phyloP scores from a whole-genome alignment of 345 rosid genomes.

The Populus alba region DNA sequence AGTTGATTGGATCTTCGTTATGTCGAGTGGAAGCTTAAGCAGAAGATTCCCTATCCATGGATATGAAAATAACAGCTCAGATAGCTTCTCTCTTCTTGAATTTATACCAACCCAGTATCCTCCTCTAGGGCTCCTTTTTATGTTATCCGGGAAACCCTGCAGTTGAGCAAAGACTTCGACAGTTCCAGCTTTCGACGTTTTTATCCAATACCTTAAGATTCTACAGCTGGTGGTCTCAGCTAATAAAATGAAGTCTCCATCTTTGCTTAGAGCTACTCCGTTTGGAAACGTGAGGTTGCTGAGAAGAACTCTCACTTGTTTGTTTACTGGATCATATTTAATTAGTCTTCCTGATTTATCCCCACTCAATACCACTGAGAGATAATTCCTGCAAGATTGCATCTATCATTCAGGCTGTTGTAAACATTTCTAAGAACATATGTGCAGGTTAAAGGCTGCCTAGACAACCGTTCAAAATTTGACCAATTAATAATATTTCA shows the following conservation, averaged over 20 bases:
- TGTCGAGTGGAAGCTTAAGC: conserved; percentile 39
- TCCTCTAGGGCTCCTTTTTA: conserved; percentile 23
- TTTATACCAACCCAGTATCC: conserved; percentile 39
- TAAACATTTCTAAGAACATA: not conserved
- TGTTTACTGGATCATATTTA: conserved; percentile 8
- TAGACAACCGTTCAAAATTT: too few species aligned
- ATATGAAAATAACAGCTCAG: conserved; percentile 31
- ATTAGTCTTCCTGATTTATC: conserved; percentile 25
- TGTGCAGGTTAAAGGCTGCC: not conserved
- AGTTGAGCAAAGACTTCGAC: conserved; percentile 20
- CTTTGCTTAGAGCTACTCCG: conserved; percentile 21
- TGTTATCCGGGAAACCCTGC: conserved; percentile 29
- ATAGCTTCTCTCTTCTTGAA: conserved; percentile 40
- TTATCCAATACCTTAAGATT: conserved; percentile 13
- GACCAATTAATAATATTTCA: too few species aligned
- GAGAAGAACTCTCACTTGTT: not conserved
- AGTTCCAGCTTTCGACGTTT: conserved; percentile 7
- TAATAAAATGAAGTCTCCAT: conserved; percentile 13
- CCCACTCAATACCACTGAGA: conserved; percentile 14
- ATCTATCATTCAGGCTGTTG: not conserved
- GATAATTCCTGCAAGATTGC: conserved; percentile 1
- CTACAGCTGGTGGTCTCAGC: conserved; percentile 17
- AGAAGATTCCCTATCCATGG: conserved; percentile 51
- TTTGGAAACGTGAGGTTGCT: conserved; percentile 25
- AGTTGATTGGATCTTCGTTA: conserved; percentile 34